Evolutionary conservation across 805 yeast genomes (phyloP).

Genomic region (Martiniozyma abietophila): DNA sequence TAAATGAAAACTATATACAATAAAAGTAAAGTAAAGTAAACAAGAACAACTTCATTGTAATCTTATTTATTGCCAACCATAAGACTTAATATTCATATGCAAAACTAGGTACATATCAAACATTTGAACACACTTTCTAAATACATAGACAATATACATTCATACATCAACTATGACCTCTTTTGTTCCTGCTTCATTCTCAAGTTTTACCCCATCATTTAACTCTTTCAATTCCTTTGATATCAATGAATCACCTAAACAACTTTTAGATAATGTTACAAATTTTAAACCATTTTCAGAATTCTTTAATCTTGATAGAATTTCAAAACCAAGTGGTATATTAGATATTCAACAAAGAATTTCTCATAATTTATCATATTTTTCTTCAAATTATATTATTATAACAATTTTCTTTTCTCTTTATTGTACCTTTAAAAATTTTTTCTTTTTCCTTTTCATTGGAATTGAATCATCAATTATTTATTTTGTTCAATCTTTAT

Average conservation of each 20-base stretch:
- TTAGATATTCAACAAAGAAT: conserved; percentile 80
- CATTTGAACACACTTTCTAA: too few species aligned
- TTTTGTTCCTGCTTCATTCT: conserved; percentile 30
- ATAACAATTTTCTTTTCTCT: conserved; percentile 58
- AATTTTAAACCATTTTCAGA: conserved; percentile 79
- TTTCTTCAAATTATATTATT: conserved; percentile 73
- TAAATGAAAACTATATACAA: too few species aligned
- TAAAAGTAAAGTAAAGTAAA: too few species aligned
- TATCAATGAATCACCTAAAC: conserved; percentile 27
- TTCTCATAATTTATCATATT: conserved; percentile 74
- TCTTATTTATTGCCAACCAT: too few species aligned
- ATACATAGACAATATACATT: too few species aligned
- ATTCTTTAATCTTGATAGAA: conserved; percentile 77
- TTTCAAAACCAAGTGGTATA: conserved; percentile 76
- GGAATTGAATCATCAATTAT: conserved; percentile 33
- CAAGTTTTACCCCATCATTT: conserved; percentile 5
- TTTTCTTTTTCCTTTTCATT: conserved; percentile 70
- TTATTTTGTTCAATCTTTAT: conserved; percentile 31
- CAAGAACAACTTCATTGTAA: too few species aligned
- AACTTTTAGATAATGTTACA: conserved; percentile 53
- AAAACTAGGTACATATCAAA: too few species aligned
- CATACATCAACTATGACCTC: conserved; percentile 16
- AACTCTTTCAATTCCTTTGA: background rate
- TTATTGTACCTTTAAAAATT: conserved; percentile 78
- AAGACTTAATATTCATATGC: too few species aligned